Conservation (phyloP, 2,329 filamentous ascomycete species). For the Phialophora verrucosa region DNA sequence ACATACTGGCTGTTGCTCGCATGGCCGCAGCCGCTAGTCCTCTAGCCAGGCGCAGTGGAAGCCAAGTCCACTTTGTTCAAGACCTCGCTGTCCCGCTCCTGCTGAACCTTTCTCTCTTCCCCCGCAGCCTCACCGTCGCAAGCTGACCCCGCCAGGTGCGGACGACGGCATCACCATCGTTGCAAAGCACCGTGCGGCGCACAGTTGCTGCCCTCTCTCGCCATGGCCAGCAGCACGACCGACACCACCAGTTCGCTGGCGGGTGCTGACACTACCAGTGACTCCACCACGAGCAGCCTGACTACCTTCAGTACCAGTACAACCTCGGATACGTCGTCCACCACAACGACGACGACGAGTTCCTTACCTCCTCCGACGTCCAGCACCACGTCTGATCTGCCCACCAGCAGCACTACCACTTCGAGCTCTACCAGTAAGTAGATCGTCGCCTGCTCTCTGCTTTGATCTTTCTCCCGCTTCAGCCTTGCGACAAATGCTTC, state of each 20-base stretch:
- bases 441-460: slow-evolving; percentile 11
- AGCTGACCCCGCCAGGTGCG: slow-evolving; percentile 14
- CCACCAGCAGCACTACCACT: neutral
- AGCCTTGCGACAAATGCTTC: slow-evolving; percentile 16
- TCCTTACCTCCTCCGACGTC: neutral
- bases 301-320: slow-evolving; percentile 13
- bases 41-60: neutral
- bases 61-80: slow-evolving; percentile 16
- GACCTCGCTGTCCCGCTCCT: slow-evolving; percentile 29
- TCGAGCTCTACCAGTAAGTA: slow-evolving; percentile 27
- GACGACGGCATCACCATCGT: slow-evolving; percentile 3
- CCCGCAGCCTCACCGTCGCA: slow-evolving; percentile 27
- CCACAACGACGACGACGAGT: slow-evolving; percentile 8
- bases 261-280: neutral
- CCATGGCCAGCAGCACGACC: slow-evolving; percentile 24
- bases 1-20: neutral
- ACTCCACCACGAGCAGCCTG: slow-evolving; percentile 7
- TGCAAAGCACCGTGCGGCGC: slow-evolving; percentile 17
- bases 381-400: slow-evolving; percentile 6
- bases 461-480: slow-evolving; percentile 6
- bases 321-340: slow-evolving; percentile 12
- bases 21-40: neutral
- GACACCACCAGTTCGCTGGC: slow-evolving; percentile 10
- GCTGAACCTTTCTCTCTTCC: slow-evolving; percentile 17
- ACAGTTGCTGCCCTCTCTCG: slow-evolving; percentile 19